These are phyloP conservation scores for Aspergillus spinulosporus DNA, from an alignment of 2,329 filamentous ascomycete species.

Conservation along the genomic window DNA sequence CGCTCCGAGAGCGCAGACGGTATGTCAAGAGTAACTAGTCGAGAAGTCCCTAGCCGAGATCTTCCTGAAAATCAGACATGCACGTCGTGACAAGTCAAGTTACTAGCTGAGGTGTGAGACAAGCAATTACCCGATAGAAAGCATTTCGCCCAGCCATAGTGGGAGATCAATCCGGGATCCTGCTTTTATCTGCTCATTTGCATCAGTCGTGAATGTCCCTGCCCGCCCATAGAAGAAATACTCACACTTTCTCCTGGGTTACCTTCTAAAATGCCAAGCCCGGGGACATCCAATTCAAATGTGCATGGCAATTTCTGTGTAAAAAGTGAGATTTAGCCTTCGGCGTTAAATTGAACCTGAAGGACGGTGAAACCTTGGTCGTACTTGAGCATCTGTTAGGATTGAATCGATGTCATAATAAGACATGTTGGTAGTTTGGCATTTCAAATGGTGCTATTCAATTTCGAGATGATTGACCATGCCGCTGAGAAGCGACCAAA, in stretches of 20 bases:
- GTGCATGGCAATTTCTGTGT: slow-evolving; percentile 88
- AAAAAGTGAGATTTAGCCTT: background rate
- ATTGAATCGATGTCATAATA: slow-evolving; percentile 52
- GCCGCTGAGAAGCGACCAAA: background rate
- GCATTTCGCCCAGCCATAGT: slow-evolving; percentile 92
- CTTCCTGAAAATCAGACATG: slow-evolving; percentile 25
- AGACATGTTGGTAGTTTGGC: slow-evolving; percentile 32
- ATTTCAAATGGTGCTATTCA: background rate
- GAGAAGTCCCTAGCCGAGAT: slow-evolving; percentile 48
- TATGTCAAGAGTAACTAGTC: slow-evolving; percentile 77
- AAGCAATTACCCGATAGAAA: slow-evolving; percentile 53
- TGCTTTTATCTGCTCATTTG: slow-evolving; percentile 64
- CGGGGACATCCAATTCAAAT: slow-evolving; percentile 85
- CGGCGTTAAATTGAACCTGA: background rate
- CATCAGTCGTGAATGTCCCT: background rate
- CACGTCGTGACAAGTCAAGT: background rate
- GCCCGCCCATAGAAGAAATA: background rate
- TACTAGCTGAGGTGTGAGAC: background rate
- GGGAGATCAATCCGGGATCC: slow-evolving; percentile 81
- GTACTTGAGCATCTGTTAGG: slow-evolving; percentile 47
- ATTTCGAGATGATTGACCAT: background rate
- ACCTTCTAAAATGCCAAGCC: slow-evolving; percentile 85
- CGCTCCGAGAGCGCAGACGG: slow-evolving; percentile 73
- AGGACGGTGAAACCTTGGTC: background rate
- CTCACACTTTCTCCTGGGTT: slow-evolving; percentile 64